Base-by-base conservation (phyloP, 164 flowering plant species). In the Magnolia officinalis region DNA sequence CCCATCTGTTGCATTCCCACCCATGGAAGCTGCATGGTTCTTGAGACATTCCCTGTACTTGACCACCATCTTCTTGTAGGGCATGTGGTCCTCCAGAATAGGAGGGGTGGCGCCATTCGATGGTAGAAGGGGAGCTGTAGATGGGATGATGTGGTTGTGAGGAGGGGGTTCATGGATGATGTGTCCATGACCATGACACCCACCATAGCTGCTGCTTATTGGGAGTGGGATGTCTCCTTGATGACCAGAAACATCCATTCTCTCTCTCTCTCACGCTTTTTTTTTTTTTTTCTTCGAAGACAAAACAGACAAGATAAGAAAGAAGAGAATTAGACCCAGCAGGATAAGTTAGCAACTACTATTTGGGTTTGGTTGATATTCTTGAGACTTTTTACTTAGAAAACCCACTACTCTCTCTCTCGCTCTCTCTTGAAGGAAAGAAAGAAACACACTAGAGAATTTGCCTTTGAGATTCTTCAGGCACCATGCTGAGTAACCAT, bases 11-110 rank as follows among this genome's bases (percentile, higher is more conserved):
- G 96, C 97, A 80, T 85, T 87, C 2, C 97, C 97, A 59, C 98
- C 98, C 87, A 92, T 89, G 58, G 90, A 50, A 2, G 97, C 97
- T 79, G 97, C 98, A 83, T 94, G 98, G 86, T 94, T 94, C 86
- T 89, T 92, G 29, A 89, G 87, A 86, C 98, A 94, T 50, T 94
- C 98, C 63, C 81, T 87, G 78, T 94, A 94, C 77, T 74, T 87
- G 37, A 86, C 78, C 74, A 75, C 63, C 16, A 55, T 10, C 59
- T 82, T 84, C 77, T 86, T 89, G 86, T 70, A 77, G 74, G 83
- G 83, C 55, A 72, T 74, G 71, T 72, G 74, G 74, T 29, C 74
- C 23, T 74, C 82, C 10, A 21, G 19, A 50, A 29, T 23, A 52
- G 81, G 51, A 19, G 79, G 55, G 64, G 68, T 63, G 73, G 78